phyloP scores from a whole-genome alignment of 2,329 filamentous ascomycete species.

The Chrysoporthe deuterocubensis region DNA sequence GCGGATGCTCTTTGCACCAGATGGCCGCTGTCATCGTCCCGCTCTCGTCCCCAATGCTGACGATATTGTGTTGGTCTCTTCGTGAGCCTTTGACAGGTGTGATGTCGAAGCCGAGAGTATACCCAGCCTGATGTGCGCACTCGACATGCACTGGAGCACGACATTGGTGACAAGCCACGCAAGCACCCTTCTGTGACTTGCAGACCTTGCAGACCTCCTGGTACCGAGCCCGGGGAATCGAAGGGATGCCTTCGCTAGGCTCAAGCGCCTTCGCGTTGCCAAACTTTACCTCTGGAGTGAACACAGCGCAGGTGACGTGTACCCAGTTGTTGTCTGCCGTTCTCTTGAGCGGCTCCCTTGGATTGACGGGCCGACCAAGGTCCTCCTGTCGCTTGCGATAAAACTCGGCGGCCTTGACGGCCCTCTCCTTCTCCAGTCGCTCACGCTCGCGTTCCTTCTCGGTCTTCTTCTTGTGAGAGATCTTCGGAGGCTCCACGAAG shows the following conservation, averaged over 20 bases:
- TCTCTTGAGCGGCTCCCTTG: conserved; percentile 88
- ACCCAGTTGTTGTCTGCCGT: conserved; percentile 99
- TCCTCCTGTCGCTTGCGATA: conserved; percentile 85
- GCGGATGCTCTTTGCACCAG: conserved; percentile 90
- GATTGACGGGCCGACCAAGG: conserved; percentile 78
- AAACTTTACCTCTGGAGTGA: conserved; percentile 92
- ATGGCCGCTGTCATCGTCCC: conserved; percentile 84
- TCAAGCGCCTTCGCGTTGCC: conserved; percentile 81
- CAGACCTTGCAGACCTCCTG: conserved; percentile 84
- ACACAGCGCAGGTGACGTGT: conserved; percentile 90
- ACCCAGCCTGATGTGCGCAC: conserved; percentile 84
- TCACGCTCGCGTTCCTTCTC: conserved; percentile 93
- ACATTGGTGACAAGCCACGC: conserved; percentile 80
- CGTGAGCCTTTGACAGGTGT: conserved; percentile 87
- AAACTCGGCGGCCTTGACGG: conserved; percentile 76
- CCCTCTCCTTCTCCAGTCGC: conserved; percentile 80
- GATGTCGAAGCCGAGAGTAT: conserved; percentile 87
- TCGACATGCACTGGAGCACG: conserved; percentile 77
- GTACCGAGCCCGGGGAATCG: conserved; percentile 74
- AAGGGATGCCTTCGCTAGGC: conserved; percentile 86
- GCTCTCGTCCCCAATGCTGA: conserved; percentile 78
- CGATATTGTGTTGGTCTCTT: conserved; percentile 77
- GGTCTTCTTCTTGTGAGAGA: conserved; percentile 82
- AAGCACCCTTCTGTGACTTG: conserved; percentile 75
- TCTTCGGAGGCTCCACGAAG: conserved; percentile 80